Evolutionary conservation across 192 early-diverging fungal species (phyloP).

Genomic region (Coemansia sp.): DNA sequence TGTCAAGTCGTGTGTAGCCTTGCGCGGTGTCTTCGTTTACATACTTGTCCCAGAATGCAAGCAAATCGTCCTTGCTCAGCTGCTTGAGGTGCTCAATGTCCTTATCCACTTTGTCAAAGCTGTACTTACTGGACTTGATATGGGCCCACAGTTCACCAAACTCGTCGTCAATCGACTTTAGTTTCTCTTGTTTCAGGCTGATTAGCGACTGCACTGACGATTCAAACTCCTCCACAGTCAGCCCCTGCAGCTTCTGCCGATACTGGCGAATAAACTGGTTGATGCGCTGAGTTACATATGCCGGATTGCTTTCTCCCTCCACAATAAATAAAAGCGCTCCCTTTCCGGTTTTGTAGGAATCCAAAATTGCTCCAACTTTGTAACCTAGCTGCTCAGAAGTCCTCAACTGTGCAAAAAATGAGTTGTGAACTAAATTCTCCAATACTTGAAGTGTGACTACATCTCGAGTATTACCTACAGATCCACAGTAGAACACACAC

Average conservation of each 20-base stretch:
- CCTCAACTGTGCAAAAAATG: conserved; percentile 85
- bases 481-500: conserved; percentile 76
- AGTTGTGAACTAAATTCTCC: conserved; percentile 72
- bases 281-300: conserved; percentile 77
- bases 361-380: neutral
- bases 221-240: conserved; percentile 62
- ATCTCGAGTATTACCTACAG: conserved; percentile 57
- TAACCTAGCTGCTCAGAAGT: conserved; percentile 87
- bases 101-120: conserved; percentile 64
- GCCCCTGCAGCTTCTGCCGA: conserved; percentile 37
- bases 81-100: conserved; percentile 10
- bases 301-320: conserved; percentile 80
- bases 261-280: conserved; percentile 71
- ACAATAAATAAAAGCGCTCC: conserved; percentile 66
- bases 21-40: conserved; percentile 25
- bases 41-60: conserved; percentile 40
- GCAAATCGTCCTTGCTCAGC: conserved; percentile 27
- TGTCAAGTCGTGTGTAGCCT: conserved; percentile 6
- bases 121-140: conserved; percentile 67
- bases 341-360: neutral
- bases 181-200: conserved; percentile 62
- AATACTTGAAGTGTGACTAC: conserved; percentile 66
- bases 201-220: conserved; percentile 64
- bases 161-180: conserved; percentile 72
- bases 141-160: conserved; percentile 61